phyloP scores from a whole-genome alignment of 495 filamentous ascomycete species.

The Daldinia concentrica region DNA sequence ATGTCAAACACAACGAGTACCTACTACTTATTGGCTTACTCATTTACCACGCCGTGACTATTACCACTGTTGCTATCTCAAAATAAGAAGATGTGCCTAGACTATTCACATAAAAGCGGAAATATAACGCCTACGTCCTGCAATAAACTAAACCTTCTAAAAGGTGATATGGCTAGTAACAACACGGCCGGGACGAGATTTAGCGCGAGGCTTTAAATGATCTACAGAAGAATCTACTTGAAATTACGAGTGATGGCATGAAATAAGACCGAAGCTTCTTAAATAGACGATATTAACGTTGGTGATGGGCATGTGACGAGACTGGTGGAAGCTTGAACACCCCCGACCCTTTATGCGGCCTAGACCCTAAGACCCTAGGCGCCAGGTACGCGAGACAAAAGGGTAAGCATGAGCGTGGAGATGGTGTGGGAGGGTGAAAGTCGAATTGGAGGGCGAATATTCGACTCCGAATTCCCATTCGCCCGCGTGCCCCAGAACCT shows the following conservation, averaged over 20 bases:
- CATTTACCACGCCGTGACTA: not conserved
- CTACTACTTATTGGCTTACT: constrained; percentile 1
- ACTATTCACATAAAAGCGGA: not conserved
- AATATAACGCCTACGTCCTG: not conserved
- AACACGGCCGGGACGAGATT: not conserved
- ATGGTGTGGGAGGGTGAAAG: constrained; percentile 28
- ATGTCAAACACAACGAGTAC: not conserved
- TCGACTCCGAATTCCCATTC: constrained; percentile 32
- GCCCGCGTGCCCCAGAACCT: constrained; percentile 10
- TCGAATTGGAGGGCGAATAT: constrained; percentile 26
- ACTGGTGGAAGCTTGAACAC: constrained; percentile 28
- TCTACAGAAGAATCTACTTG: not conserved
- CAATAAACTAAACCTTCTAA: constrained; percentile 2
- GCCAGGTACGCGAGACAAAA: constrained; percentile 44
- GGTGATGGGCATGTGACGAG: constrained; percentile 33
- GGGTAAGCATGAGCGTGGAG: constrained; percentile 38
- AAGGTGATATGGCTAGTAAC: constrained; percentile 1
- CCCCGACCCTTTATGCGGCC: constrained; percentile 38
- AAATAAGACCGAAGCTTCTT: constrained; percentile 15
- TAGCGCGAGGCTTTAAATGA: constrained; percentile 3
- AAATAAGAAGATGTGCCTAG: constrained; percentile 5
- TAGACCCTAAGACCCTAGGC: constrained; percentile 40
- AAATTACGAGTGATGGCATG: constrained; percentile 2
- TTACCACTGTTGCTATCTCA: not conserved
- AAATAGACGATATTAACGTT: constrained; percentile 22